A percentile compares a stretch with the other conserved stretches of the same genome.
Evolutionary conservation across 805 yeast genomes (phyloP).

Genomic region (Saccharomycopsis sp.): DNA sequence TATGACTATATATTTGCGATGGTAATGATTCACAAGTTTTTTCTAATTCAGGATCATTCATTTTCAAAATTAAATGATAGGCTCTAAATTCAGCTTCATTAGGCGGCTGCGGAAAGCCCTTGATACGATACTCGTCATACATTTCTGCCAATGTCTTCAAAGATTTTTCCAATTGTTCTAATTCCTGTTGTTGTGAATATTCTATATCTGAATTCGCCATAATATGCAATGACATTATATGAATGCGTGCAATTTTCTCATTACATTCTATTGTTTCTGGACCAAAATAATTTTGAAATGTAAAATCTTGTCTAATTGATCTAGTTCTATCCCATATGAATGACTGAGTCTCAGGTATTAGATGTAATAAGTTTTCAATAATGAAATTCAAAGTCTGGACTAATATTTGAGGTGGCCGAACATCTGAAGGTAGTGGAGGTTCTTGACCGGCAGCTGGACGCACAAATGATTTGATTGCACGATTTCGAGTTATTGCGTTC

Average conservation of each 20-base stretch:
- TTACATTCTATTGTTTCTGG: constrained; percentile 91
- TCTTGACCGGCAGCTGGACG: constrained; percentile 98
- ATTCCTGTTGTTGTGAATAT: constrained; percentile 89
- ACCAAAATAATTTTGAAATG: constrained; percentile 89
- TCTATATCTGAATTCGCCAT: constrained; percentile 69
- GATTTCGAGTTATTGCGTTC: constrained; percentile 46
- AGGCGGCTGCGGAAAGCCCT: constrained; percentile 54
- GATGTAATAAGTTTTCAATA: constrained; percentile 51
- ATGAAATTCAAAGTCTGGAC: constrained; percentile 63
- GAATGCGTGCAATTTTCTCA: constrained; percentile 86
- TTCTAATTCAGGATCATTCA: constrained; percentile 80
- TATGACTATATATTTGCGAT: constrained; percentile 41
- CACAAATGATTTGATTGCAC: constrained; percentile 86
- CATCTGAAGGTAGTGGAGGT: constrained; percentile 96
- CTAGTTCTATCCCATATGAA: constrained; percentile 97
- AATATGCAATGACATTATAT: constrained; percentile 69
- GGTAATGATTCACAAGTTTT: constrained; percentile 70
- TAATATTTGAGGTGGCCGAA: constrained; percentile 81
- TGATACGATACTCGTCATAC: constrained; percentile 69
- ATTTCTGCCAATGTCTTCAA: constrained; percentile 83
- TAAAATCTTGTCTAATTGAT: constrained; percentile 93
- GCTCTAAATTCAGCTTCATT: constrained; percentile 94
- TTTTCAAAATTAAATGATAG: constrained; percentile 70
- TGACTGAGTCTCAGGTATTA: constrained; percentile 78
- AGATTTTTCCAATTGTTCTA: constrained; percentile 90